These are phyloP conservation scores for Tranzscheliella williamsii DNA, from an alignment of 1,284 basidiomycete genomes.

Conservation along the genomic window DNA sequence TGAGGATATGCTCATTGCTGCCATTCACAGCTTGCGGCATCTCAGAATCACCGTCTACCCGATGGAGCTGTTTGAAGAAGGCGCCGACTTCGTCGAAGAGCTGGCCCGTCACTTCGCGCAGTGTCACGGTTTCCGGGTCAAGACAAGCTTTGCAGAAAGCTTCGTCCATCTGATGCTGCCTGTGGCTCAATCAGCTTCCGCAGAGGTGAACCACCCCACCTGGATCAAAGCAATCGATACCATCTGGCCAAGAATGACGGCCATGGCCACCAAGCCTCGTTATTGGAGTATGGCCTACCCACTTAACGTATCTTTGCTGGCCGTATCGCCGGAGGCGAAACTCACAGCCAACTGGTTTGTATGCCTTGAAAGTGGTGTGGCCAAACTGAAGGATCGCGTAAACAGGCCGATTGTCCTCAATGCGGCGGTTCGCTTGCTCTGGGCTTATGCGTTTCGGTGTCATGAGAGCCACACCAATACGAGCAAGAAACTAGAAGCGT, in stretches of 20 bases:
- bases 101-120: constrained; percentile 80
- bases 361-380: constrained; percentile 64
- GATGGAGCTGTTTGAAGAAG: constrained; percentile 88
- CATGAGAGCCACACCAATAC: constrained; percentile 80
- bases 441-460: constrained; percentile 93
- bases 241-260: constrained; percentile 79
- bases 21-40: constrained; percentile 52
- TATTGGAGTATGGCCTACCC: constrained; percentile 90
- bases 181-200: constrained; percentile 87
- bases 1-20: constrained; percentile 51
- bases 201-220: constrained; percentile 90
- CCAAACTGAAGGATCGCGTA: constrained; percentile 83
- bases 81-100: constrained; percentile 84
- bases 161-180: constrained; percentile 80
- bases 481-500: constrained; percentile 74
- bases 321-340: constrained; percentile 82
- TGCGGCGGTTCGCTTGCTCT: constrained; percentile 79
- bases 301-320: constrained; percentile 78
- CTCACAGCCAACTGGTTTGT: constrained; percentile 81
- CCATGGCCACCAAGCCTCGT: constrained; percentile 84
- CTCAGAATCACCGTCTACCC: constrained; percentile 71
- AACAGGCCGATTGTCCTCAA: constrained; percentile 77
- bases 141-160: constrained; percentile 82
- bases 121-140: constrained; percentile 81
- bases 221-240: constrained; percentile 89